A percentile compares a stretch with the other conserved stretches of the same genome.
Conservation (phyloP, 495 filamentous ascomycete genomes). For the Penicillium parvum region DNA sequence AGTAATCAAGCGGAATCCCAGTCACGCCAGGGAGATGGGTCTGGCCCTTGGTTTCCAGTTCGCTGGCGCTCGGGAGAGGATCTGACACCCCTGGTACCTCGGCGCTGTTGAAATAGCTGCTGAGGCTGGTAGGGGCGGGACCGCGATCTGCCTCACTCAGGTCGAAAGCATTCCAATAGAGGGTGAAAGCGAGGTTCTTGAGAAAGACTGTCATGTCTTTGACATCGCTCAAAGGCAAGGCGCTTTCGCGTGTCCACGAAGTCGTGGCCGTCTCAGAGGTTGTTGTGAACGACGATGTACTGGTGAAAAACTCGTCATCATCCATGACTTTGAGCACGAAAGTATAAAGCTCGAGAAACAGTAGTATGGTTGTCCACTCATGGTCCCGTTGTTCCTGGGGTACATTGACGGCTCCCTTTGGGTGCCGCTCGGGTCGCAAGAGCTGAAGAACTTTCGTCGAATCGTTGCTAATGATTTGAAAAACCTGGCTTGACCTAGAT, state of each 20-base stretch:
- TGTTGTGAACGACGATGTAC: slow-evolving; percentile 33
- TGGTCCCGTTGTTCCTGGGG: slow-evolving; percentile 45
- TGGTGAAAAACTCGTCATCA: slow-evolving; percentile 64
- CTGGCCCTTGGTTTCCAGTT: slow-evolving; percentile 34
- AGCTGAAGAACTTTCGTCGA: slow-evolving; percentile 52
- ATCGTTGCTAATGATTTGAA: slow-evolving; percentile 58
- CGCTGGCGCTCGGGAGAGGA: slow-evolving; percentile 24
- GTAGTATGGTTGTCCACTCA: slow-evolving; percentile 83
- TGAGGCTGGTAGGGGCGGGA: slow-evolving; percentile 43
- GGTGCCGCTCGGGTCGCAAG: slow-evolving; percentile 40
- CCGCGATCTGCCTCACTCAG: slow-evolving; percentile 52
- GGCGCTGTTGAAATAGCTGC: slow-evolving; percentile 50
- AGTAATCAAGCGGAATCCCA: slow-evolving; percentile 72
- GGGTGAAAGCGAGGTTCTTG: slow-evolving; percentile 85
- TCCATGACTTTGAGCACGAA: slow-evolving; percentile 90
- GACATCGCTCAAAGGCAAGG: slow-evolving; percentile 65
- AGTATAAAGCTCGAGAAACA: slow-evolving; percentile 92
- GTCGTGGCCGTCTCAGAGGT: slow-evolving; percentile 30
- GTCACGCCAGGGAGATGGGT: slow-evolving; percentile 53
- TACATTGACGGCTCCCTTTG: slow-evolving; percentile 14
- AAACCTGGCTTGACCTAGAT: slow-evolving; percentile 61
- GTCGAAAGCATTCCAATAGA: slow-evolving; percentile 79
- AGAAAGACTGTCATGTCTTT: slow-evolving; percentile 76
- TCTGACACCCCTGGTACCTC: slow-evolving; percentile 13
- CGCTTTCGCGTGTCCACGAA: slow-evolving; percentile 59